phyloP scores from a whole-genome alignment of 2,329 filamentous ascomycete species.

The Hymenoscyphus scutula region DNA sequence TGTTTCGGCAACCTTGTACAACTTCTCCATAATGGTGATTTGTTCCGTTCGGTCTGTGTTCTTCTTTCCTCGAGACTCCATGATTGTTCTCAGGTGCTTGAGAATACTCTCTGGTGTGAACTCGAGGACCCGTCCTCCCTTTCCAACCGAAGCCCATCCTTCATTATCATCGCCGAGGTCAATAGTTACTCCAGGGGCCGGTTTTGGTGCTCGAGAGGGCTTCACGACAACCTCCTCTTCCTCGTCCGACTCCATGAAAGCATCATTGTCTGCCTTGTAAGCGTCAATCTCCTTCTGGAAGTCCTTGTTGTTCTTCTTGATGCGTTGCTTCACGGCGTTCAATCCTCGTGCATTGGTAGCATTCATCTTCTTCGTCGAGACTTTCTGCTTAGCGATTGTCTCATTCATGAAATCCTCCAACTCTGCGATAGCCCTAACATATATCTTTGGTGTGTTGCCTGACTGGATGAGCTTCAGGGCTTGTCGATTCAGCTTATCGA shows the following conservation, averaged over 20 bases:
- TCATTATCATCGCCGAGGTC: conserved; percentile 70
- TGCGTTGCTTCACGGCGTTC: conserved; percentile 95
- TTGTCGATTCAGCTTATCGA: conserved; percentile 90
- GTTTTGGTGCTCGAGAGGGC: conserved; percentile 53
- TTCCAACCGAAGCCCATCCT: conserved; percentile 85
- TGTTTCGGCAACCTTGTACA: conserved; percentile 81
- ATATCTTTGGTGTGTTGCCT: conserved; percentile 81
- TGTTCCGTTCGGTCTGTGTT: conserved; percentile 95
- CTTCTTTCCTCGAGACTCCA: conserved; percentile 97
- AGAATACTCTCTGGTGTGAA: conserved; percentile 98
- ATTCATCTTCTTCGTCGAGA: conserved; percentile 98
- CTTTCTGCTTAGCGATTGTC: conserved; percentile 91
- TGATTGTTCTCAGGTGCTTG: conserved; percentile 89
- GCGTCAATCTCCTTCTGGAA: conserved; percentile 83
- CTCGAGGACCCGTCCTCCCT: conserved; percentile 81
- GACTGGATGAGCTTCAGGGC: conserved; percentile 74
- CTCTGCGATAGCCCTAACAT: conserved; percentile 90
- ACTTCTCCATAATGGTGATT: conserved; percentile 96
- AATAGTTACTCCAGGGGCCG: conserved; percentile 48
- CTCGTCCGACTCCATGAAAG: conserved; percentile 81
- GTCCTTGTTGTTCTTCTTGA: conserved; percentile 98
- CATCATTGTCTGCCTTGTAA: conserved; percentile 81
- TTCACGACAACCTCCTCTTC: conserved; percentile 62
- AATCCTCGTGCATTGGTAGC: conserved; percentile 89
- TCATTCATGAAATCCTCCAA: conserved; percentile 94